Percentiles rank a stretch among this genome's conserved stretches.
These are phyloP conservation scores for Lippia alba DNA, from an alignment of 305 asterid genomes.

Conservation along the genomic window DNA sequence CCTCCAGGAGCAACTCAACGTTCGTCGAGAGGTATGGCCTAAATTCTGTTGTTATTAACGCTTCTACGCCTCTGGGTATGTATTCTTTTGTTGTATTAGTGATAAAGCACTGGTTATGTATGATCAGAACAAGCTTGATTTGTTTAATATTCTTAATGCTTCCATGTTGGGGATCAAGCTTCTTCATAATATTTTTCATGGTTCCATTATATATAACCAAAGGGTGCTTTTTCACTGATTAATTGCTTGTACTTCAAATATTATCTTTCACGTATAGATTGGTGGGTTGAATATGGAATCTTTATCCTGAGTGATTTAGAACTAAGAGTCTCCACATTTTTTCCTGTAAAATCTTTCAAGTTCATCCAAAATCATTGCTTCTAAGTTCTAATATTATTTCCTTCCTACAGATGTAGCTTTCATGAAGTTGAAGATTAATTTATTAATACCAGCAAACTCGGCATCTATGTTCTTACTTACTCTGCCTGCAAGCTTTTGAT, in stretches of 20 bases:
- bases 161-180: slow-evolving; percentile 13
- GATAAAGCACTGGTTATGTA: slow-evolving; percentile 22
- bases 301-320: slow-evolving; percentile 5
- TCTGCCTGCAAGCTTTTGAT: slow-evolving; percentile 25
- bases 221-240: slow-evolving; percentile 23
- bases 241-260: slow-evolving; percentile 4
- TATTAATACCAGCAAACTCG: slow-evolving; percentile 14
- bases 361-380: not conserved
- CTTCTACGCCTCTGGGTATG: slow-evolving; percentile 8
- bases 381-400: not conserved
- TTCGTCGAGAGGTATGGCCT: slow-evolving; percentile 84
- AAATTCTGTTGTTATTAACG: slow-evolving; percentile 22
- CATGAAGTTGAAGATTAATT: not conserved
- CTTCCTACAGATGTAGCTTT: not conserved
- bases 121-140: slow-evolving; percentile 15
- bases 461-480: slow-evolving; percentile 17
- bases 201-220: slow-evolving; percentile 2
- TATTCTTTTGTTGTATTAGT: slow-evolving; percentile 17
- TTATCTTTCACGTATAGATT: slow-evolving; percentile 7
- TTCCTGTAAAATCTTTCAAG: not conserved
- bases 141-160: slow-evolving; percentile 17
- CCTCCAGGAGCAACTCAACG: slow-evolving; percentile 79
- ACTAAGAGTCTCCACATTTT: slow-evolving; percentile 4
- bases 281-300: slow-evolving; percentile 11
- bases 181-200: slow-evolving; percentile 11